Evolutionary conservation across 768 basidiomycete genomes (phyloP).

Genomic region (Myochromella boudieri): DNA sequence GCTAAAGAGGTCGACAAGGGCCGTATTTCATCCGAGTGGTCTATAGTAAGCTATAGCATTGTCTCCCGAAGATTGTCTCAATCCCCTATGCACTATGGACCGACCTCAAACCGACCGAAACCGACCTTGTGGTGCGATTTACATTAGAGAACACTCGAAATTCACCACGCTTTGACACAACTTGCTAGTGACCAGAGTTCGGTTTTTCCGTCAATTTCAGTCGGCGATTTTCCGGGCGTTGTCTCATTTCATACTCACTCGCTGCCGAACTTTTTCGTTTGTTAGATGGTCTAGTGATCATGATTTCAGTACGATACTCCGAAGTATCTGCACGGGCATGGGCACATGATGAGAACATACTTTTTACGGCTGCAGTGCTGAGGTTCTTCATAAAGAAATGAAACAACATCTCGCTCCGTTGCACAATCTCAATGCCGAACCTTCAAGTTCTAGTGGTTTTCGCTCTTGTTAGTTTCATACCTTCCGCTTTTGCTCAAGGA

Average conservation of each 20-base stretch:
- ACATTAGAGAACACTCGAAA: background rate
- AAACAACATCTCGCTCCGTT: background rate
- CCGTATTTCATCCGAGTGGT: too few relatives aligned
- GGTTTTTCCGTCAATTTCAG: slow-evolving; percentile 1
- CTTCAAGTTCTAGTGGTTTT: slow-evolving; percentile 1
- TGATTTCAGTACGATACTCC: background rate
- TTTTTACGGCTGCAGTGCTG: background rate
- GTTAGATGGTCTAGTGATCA: background rate
- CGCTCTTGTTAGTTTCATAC: slow-evolving; percentile 9
- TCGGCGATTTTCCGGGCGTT: slow-evolving; percentile 2
- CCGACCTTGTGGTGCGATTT: too few relatives aligned
- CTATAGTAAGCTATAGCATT: too few relatives aligned
- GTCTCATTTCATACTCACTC: background rate
- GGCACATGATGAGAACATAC: background rate
- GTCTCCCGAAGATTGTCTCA: too few relatives aligned
- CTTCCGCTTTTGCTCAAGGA: slow-evolving; percentile 15
- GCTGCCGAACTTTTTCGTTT: background rate
- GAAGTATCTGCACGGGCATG: background rate
- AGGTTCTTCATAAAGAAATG: background rate
- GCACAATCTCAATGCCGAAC: background rate
- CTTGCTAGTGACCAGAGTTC: background rate
- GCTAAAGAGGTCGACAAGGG: too few relatives aligned
- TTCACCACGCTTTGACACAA: background rate
- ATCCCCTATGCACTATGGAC: too few relatives aligned
- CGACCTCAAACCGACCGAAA: too few relatives aligned